A percentile compares a stretch with the other conserved stretches of the same genome.
Evolutionary conservation across 768 basidiomycete species (phyloP).

Genomic region (Trametes cinnabarina): DNA sequence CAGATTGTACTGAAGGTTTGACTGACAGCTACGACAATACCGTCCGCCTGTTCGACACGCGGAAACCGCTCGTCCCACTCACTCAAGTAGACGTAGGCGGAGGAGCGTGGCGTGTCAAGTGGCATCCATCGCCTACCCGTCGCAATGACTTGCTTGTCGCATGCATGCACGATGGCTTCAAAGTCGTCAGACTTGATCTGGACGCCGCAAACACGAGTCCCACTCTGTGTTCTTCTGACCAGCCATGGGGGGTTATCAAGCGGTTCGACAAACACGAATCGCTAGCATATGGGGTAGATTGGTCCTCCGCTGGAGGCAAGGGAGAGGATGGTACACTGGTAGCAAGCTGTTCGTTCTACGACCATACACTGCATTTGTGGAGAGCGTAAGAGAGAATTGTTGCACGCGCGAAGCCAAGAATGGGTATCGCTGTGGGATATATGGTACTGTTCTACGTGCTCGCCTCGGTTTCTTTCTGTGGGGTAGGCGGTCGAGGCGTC

Average conservation of each 20-base stretch:
- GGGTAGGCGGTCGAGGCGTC: slow-evolving; percentile 3
- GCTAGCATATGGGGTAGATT: slow-evolving; percentile 91
- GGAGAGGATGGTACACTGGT: slow-evolving; percentile 48
- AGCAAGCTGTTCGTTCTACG: slow-evolving; percentile 95
- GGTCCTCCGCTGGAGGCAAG: slow-evolving; percentile 53
- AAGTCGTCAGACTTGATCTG: slow-evolving; percentile 58
- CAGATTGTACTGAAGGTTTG: too few relatives aligned
- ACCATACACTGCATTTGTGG: slow-evolving; percentile 84
- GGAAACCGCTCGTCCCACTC: slow-evolving; percentile 61
- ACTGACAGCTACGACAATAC: slow-evolving; percentile 83
- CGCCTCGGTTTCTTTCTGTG: neutral
- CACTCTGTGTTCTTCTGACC: neutral
- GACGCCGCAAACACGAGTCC: slow-evolving; percentile 3
- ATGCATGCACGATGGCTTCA: slow-evolving; percentile 98
- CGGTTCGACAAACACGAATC: slow-evolving; percentile 77
- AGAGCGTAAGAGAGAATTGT: slow-evolving; percentile 39
- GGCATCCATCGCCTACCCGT: slow-evolving; percentile 77
- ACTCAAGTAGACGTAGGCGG: slow-evolving; percentile 72
- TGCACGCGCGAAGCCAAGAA: neutral
- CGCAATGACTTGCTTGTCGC: slow-evolving; percentile 82
- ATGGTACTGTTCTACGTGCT: neutral
- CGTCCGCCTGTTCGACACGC: slow-evolving; percentile 79
- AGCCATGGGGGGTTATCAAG: slow-evolving; percentile 42
- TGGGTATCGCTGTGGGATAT: neutral
- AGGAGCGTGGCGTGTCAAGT: slow-evolving; percentile 94